A percentile compares a stretch with the other conserved stretches of the same genome.
These are phyloP conservation scores for Amanita muscaria DNA, from an alignment of 768 basidiomycete genomes.

Conservation along the genomic window DNA sequence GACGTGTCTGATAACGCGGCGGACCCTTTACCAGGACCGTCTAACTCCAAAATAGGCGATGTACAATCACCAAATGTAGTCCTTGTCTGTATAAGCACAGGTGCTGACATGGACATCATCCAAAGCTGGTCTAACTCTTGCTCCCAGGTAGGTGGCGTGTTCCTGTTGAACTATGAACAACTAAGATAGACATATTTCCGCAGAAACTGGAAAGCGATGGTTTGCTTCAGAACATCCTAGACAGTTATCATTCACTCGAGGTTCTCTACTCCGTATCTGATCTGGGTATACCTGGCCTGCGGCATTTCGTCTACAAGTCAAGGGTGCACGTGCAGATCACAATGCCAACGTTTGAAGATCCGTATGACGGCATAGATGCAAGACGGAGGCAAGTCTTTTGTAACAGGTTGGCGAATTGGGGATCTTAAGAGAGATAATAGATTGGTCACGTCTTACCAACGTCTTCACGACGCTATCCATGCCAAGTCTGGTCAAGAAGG, in stretches of 20 bases:
- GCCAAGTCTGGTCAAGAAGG: slow-evolving; percentile 78
- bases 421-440: slow-evolving; percentile 27
- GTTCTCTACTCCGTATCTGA: slow-evolving; percentile 66
- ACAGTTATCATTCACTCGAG: slow-evolving; percentile 36
- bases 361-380: slow-evolving; percentile 58
- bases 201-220: slow-evolving; percentile 64
- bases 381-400: slow-evolving; percentile 41
- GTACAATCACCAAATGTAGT: slow-evolving; percentile 34
- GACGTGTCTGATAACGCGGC: slow-evolving; percentile 9
- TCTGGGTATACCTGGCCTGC: slow-evolving; percentile 79
- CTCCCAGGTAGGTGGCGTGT: slow-evolving; percentile 36
- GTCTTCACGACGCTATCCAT: slow-evolving; percentile 81
- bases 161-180: slow-evolving; percentile 2
- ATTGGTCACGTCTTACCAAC: slow-evolving; percentile 81
- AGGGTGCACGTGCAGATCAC: slow-evolving; percentile 86
- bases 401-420: neutral
- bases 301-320: slow-evolving; percentile 95
- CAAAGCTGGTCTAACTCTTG: slow-evolving; percentile 67
- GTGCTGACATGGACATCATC: slow-evolving; percentile 80
- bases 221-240: slow-evolving; percentile 39
- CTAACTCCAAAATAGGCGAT: neutral
- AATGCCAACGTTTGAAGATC: slow-evolving; percentile 75
- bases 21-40: slow-evolving; percentile 2
- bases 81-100: slow-evolving; percentile 73
- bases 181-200: neutral